Conservation (phyloP, 495 filamentous ascomycete genomes). For the Margaritispora aquatica region DNA sequence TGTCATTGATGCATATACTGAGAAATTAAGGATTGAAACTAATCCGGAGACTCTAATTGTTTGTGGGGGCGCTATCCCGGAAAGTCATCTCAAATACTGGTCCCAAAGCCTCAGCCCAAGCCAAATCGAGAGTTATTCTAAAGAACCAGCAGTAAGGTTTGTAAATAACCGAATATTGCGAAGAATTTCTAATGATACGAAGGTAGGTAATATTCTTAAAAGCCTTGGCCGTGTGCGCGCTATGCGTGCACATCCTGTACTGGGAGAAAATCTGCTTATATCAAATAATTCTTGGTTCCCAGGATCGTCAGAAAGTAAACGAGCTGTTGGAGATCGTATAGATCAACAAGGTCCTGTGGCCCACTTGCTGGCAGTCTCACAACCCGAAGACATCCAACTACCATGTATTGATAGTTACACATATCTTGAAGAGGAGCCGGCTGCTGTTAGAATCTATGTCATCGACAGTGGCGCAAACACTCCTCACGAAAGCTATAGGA, state of each 20-base stretch:
- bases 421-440: neutral
- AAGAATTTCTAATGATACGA: neutral
- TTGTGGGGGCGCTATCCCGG: neutral
- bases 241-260: neutral
- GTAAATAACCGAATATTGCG: neutral
- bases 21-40: neutral
- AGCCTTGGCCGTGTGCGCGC: neutral
- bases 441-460: neutral
- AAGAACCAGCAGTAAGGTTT: neutral
- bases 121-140: neutral
- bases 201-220: neutral
- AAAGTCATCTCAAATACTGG: neutral
- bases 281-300: neutral
- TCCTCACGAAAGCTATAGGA: neutral
- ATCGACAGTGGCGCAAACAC: neutral
- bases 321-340: neutral
- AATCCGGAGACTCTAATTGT: neutral
- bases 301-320: neutral
- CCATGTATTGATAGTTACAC: neutral
- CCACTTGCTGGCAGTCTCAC: neutral
- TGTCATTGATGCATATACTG: neutral
- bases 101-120: neutral
- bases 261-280: neutral
- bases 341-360: neutral
- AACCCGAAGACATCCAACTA: neutral